phyloP scores from a whole-genome alignment of 192 early-diverging fungal genomes.

The Physocladia obscura region DNA sequence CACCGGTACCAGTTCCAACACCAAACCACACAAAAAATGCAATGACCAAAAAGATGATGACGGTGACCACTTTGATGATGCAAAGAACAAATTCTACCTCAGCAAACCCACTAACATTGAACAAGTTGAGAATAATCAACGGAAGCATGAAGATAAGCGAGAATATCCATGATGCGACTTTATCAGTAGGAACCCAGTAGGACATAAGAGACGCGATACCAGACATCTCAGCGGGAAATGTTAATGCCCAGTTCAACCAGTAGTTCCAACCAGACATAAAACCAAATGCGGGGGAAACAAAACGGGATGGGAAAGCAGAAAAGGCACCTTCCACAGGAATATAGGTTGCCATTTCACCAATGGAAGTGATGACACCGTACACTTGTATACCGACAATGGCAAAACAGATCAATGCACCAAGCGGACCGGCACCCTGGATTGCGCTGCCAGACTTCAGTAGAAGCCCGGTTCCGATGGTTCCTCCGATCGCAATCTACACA shows the following conservation, averaged over 20 bases:
- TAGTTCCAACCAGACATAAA: conserved; percentile 43
- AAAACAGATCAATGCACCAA: conserved; percentile 72
- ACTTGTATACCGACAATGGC: conserved; percentile 21
- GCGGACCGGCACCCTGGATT: conserved; percentile 70
- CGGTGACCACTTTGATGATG: conserved; percentile 80
- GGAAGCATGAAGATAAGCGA: conserved; percentile 56
- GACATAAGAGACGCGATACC: conserved; percentile 75
- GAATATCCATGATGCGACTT: conserved; percentile 39
- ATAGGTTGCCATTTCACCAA: conserved; percentile 78
- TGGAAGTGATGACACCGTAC: conserved; percentile 56
- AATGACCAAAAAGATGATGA: conserved; percentile 81
- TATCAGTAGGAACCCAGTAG: conserved; percentile 50
- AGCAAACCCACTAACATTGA: conserved; percentile 65
- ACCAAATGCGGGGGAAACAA: conserved; percentile 61
- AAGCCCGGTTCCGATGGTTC: conserved; percentile 72
- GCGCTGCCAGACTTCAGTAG: conserved; percentile 77
- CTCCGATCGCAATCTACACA: conserved; percentile 79
- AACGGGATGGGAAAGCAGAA: conserved; percentile 73
- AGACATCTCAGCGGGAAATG: conserved; percentile 64
- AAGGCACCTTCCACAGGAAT: conserved; percentile 60
- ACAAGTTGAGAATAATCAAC: conserved; percentile 58
- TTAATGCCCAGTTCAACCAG: conserved; percentile 35
- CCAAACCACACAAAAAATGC: conserved; percentile 65
- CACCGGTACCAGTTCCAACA: conserved; percentile 47
- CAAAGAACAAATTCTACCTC: conserved; percentile 77